phyloP scores from a whole-genome alignment of 768 basidiomycete species.

The Mycena epipterygia region DNA sequence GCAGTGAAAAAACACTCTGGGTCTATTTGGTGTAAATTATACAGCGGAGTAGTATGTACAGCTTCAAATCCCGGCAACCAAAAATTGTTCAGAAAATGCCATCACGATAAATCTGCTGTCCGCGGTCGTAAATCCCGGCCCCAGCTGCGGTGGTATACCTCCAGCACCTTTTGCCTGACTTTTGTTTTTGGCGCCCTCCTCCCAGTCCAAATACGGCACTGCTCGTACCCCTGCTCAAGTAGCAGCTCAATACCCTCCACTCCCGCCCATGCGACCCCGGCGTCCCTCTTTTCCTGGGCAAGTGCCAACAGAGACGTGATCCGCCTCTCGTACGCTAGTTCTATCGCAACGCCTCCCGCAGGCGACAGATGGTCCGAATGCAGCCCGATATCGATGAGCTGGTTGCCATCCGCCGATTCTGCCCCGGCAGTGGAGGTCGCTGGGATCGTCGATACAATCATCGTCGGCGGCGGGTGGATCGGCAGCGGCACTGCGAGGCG shows the following conservation, averaged over 20 bases:
- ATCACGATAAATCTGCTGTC: neutral
- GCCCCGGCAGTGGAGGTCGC: conserved; percentile 50
- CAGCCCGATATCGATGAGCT: conserved; percentile 59
- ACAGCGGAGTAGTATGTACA: too few relatives aligned
- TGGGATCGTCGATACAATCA: conserved; percentile 83
- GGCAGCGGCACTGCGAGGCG: conserved; percentile 59
- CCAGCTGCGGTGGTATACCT: conserved; percentile 50
- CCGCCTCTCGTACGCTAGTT: conserved; percentile 82
- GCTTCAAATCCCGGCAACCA: too few relatives aligned
- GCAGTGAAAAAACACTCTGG: too few relatives aligned
- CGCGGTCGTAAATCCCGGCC: conserved; percentile 9
- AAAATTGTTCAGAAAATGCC: neutral
- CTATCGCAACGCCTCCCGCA: conserved; percentile 64
- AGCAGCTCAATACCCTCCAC: conserved; percentile 76
- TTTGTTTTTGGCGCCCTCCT: conserved; percentile 57
- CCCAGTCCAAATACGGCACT: conserved; percentile 76
- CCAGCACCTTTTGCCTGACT: conserved; percentile 61
- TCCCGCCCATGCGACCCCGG: conserved; percentile 60
- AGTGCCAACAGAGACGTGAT: conserved; percentile 73
- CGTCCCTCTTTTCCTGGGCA: conserved; percentile 54
- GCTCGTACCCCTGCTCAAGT: conserved; percentile 78
- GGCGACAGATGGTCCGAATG: conserved; percentile 55
- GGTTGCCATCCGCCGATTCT: conserved; percentile 33
- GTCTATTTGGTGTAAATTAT: too few relatives aligned
- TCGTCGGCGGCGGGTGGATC: conserved; percentile 55